These are phyloP conservation scores for Xylaria sp. DNA, from an alignment of 2,329 filamentous ascomycete species.

Conservation along the genomic window DNA sequence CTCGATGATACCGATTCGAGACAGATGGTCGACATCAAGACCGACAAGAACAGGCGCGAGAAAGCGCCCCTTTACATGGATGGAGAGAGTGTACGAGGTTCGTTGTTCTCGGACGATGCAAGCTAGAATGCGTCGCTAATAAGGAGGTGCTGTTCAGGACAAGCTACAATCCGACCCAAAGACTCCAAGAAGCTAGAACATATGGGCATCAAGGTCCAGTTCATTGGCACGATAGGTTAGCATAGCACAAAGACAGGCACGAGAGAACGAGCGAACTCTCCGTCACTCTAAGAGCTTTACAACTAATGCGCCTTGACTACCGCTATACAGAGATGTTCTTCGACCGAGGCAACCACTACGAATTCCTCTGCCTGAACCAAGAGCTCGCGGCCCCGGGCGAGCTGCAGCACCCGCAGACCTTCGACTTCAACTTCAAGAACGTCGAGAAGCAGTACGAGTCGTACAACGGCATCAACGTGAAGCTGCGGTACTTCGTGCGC, in stretches of 20 bases:
- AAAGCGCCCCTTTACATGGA: constrained; percentile 98
- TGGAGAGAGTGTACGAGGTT: constrained; percentile 81
- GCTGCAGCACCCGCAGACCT: constrained; percentile 97
- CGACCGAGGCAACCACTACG: constrained; percentile 98
- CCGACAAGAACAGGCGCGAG: constrained; percentile 97
- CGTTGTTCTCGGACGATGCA: constrained; percentile 1
- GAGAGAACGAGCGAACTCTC: background rate
- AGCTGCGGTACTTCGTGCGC: constrained; percentile 96
- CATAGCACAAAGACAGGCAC: constrained; percentile 23
- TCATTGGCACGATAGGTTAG: constrained; percentile 96
- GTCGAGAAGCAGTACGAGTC: constrained; percentile 99
- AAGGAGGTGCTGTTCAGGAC: constrained; percentile 64
- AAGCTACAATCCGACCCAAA: constrained; percentile 95
- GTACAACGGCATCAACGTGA: constrained; percentile 99
- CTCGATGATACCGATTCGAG: constrained; percentile 95
- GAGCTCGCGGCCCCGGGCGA: constrained; percentile 97
- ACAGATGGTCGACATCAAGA: constrained; percentile 95
- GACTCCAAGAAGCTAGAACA: constrained; percentile 98
- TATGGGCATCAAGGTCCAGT: constrained; percentile 99
- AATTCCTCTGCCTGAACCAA: constrained; percentile 96
- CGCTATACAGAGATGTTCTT: constrained; percentile 93
- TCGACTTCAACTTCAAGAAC: constrained; percentile 99
- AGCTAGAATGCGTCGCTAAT: constrained; percentile 9
- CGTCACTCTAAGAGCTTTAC: background rate
- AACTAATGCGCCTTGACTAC: constrained; percentile 16